These are phyloP conservation scores for Kregervanrija delftensis DNA, from an alignment of 805 yeast species.

Conservation along the genomic window DNA sequence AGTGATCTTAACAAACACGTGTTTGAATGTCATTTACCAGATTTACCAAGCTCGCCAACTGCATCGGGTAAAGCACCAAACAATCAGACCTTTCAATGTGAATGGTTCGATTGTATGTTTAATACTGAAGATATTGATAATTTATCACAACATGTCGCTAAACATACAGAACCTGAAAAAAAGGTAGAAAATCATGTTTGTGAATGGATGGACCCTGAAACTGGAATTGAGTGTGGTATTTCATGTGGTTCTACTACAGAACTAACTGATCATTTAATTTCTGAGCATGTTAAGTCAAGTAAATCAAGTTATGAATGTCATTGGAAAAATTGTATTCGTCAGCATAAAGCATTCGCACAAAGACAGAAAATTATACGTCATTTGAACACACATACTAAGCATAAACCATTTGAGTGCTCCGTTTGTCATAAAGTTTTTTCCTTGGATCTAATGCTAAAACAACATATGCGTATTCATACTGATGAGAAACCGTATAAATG, in stretches of 20 bases:
- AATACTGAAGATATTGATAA: slow-evolving; percentile 44
- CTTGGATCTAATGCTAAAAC: slow-evolving; percentile 67
- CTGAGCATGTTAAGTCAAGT: slow-evolving; percentile 68
- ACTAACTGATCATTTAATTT: slow-evolving; percentile 64
- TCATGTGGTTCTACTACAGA: slow-evolving; percentile 48
- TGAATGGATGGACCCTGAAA: slow-evolving; percentile 31
- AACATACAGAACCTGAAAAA: slow-evolving; percentile 10
- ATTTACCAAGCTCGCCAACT: slow-evolving; percentile 5
- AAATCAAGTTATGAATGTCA: slow-evolving; percentile 60
- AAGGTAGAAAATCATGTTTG: slow-evolving; percentile 20
- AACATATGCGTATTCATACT: slow-evolving; percentile 78
- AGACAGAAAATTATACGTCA: slow-evolving; percentile 84
- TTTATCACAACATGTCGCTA: slow-evolving; percentile 54
- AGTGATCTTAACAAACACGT: slow-evolving; percentile 45
- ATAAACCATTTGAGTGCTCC: slow-evolving; percentile 70
- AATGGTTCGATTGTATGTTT: slow-evolving; percentile 70
- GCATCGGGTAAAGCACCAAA: neutral
- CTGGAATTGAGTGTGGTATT: slow-evolving; percentile 37
- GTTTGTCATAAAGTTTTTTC: slow-evolving; percentile 69
- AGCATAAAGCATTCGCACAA: slow-evolving; percentile 60
- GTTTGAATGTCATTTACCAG: slow-evolving; percentile 38
- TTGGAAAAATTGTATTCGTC: slow-evolving; percentile 76
- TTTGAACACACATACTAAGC: slow-evolving; percentile 79
- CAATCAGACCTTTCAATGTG: slow-evolving; percentile 41
- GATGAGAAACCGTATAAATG: slow-evolving; percentile 88